A percentile compares a stretch with the other conserved stretches of the same genome.
Conservation (phyloP, 345 rosid species). For the Brassica napus region Da-Ae NC_063439.1:5426501-5427000, state of each 20-base stretch:
- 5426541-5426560: slow-evolving; percentile 87
- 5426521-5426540: slow-evolving; percentile 93
- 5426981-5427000: slow-evolving; percentile 88
- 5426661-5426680: slow-evolving; percentile 78
- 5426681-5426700: slow-evolving; percentile 99
- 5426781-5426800: slow-evolving; percentile 74
- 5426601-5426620: slow-evolving; percentile 76
- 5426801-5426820: slow-evolving; percentile 73
- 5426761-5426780: slow-evolving; percentile 69
- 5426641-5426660: slow-evolving; percentile 79
- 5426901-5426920: slow-evolving; percentile 80
- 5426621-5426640: slow-evolving; percentile 85
- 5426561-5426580: slow-evolving; percentile 91
- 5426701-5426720: slow-evolving; percentile 96
- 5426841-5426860: slow-evolving; percentile 98
- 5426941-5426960: slow-evolving; percentile 70
- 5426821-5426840: slow-evolving; percentile 84
- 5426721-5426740: slow-evolving; percentile 77
- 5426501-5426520: slow-evolving; percentile 91
- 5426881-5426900: slow-evolving; percentile 98
- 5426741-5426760: slow-evolving; percentile 82
- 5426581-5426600: slow-evolving; percentile 99
- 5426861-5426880: slow-evolving; percentile 93
- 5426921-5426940: slow-evolving; percentile 85
- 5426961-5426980: slow-evolving; percentile 77